Evolutionary conservation across 1,284 basidiomycete species (phyloP).

Genomic region (Pseudozyma sp.): DNA sequence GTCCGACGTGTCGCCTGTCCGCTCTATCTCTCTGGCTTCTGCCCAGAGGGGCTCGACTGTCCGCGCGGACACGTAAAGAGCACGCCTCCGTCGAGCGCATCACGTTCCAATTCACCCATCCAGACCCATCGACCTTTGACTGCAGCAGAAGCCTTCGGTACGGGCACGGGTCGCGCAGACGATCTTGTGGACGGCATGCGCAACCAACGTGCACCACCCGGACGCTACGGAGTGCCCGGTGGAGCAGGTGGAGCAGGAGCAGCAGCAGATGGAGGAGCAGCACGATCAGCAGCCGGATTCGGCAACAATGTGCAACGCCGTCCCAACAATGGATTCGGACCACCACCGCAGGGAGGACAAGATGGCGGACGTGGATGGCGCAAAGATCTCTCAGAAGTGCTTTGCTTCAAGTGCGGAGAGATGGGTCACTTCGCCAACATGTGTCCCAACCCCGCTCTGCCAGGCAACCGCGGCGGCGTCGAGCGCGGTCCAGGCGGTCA

Average conservation of each 20-base stretch:
- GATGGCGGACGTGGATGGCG: constrained; percentile 38
- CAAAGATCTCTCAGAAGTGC: constrained; percentile 59
- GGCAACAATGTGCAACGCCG: constrained; percentile 19
- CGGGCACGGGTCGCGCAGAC: constrained; percentile 17
- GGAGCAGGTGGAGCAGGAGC: constrained; percentile 7
- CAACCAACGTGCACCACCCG: constrained; percentile 21
- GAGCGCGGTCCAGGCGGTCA: constrained; percentile 48
- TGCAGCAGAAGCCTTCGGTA: constrained; percentile 63
- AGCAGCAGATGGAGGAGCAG: constrained; percentile 2
- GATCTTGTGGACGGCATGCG: constrained; percentile 29
- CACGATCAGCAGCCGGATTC: constrained; percentile 4
- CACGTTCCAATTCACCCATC: constrained; percentile 62
- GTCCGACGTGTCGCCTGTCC: constrained; percentile 90
- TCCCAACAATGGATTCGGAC: constrained; percentile 15
- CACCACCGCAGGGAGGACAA: constrained; percentile 10
- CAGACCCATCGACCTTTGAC: constrained; percentile 64
- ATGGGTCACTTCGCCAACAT: constrained; percentile 66
- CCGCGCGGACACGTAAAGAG: constrained; percentile 78
- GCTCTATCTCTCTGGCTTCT: constrained; percentile 91
- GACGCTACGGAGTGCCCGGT: constrained; percentile 28
- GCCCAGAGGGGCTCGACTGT: constrained; percentile 91
- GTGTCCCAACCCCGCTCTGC: constrained; percentile 59
- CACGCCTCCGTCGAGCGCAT: constrained; percentile 58
- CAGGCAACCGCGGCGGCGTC: constrained; percentile 60
- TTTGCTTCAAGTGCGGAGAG: constrained; percentile 67